phyloP scores from a whole-genome alignment of 192 early-diverging fungal species.

The Fimicolochytrium jonesii region DNA sequence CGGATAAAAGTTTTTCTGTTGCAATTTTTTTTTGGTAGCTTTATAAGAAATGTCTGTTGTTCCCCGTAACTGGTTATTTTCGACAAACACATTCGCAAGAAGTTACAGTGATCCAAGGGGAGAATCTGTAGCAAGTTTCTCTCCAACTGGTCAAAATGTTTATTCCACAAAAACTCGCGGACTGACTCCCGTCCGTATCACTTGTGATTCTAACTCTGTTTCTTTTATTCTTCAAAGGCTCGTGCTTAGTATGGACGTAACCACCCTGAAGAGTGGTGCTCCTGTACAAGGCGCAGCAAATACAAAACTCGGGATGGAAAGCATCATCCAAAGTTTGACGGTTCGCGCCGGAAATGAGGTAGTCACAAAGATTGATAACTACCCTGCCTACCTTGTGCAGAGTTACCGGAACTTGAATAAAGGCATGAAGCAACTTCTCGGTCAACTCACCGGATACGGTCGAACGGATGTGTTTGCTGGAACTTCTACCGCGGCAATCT shows the following conservation, averaged over 20 bases:
- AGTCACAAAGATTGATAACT: not conserved
- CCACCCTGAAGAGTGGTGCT: not conserved
- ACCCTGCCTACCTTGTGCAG: not conserved
- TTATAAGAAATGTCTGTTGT: not conserved
- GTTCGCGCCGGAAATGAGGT: not conserved
- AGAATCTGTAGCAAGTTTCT: not conserved
- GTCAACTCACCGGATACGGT: not conserved
- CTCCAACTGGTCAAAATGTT: not conserved
- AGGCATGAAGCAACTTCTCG: not conserved
- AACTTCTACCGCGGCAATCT: not conserved
- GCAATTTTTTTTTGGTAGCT: not conserved
- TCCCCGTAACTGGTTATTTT: not conserved
- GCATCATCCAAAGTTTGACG: not conserved
- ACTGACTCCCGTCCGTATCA: not conserved
- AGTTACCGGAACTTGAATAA: not conserved
- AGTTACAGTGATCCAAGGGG: not conserved
- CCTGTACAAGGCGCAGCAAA: not conserved
- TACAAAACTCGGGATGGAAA: not conserved
- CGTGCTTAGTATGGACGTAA: not conserved
- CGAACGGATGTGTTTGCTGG: not conserved
- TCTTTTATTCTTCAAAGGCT: not conserved
- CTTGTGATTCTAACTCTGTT: not conserved
- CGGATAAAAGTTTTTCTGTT: not conserved
- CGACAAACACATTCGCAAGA: not conserved
- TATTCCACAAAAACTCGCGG: not conserved